Base-by-base conservation (phyloP, 768 basidiomycete species). In the Leccinellum albellum region DNA sequence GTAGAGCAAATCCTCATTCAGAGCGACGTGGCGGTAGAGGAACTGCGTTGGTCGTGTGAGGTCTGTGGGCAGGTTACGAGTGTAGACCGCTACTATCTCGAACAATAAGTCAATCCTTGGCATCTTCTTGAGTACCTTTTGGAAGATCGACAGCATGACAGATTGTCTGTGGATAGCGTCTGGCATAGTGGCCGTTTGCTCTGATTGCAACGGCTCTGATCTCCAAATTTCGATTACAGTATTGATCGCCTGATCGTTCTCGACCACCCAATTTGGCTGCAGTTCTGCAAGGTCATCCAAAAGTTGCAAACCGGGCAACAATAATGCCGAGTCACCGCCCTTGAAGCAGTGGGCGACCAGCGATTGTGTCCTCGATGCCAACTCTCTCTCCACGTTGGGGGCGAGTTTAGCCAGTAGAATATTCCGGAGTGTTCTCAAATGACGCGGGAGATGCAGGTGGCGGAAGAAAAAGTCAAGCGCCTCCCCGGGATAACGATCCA, bases 81-180 rank as follows among this genome's bases (percentile, higher is more conserved):
- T 85, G 74, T 87, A 98, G 48, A 94, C 75, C 12, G 85, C 84
- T 49, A 91, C 85, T 35, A 97, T 76, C 55, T 95, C 93, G 70
- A 97, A 97, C 10, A 98, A 75, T 7, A 99, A 75, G 64, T 96
- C 91, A 48, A 97, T 82, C 46, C 92, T 88, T 44, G 86, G 83
- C n/a, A 82, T 79, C 53, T 83, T 79, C 61, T 85, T 77, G 47
- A 93, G 76, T 0, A 84, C 83, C 53, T 83, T 82, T 61, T 86
- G 83, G 73, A 98, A 94, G 58, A 98, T 84, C 6, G 83, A 79
- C 40, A 93, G 73, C 63, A 94, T 79, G 49, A 91, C 72, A 6
- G 80, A 77, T 61, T 88, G 85, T 56, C 84, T 77, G 57, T 83
- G 84, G 15, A 81, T 77, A 44, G 78, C 66, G 28, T 88, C 85